These are phyloP conservation scores for Pyrenophora teres DNA, from an alignment of 2,329 filamentous ascomycete species.

Conservation along the genomic window DNA sequence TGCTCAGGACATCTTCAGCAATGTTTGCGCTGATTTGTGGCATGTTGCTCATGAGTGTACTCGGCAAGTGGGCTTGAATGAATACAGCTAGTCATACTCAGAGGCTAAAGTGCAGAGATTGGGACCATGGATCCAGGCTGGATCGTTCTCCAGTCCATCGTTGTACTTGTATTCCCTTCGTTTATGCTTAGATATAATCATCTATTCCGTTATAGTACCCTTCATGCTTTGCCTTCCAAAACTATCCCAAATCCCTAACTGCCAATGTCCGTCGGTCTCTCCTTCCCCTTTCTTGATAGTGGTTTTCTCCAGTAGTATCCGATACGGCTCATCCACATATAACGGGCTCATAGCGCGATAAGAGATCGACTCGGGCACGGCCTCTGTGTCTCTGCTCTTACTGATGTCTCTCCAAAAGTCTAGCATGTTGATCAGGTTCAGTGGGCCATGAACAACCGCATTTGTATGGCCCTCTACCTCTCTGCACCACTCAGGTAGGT, in stretches of 20 bases:
- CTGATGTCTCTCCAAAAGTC: slow-evolving; percentile 42
- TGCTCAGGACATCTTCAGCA: slow-evolving; percentile 56
- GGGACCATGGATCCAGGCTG: no score
- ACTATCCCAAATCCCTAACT: slow-evolving; percentile 23
- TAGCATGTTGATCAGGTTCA: slow-evolving; percentile 64
- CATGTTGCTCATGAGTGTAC: slow-evolving; percentile 70
- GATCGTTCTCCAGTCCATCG: no score
- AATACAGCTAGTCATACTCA: no score
- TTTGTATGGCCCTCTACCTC: slow-evolving; percentile 74
- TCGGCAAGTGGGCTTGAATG: slow-evolving; percentile 73
- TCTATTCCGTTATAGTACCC: no score
- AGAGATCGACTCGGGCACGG: slow-evolving; percentile 31
- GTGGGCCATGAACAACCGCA: slow-evolving; percentile 83
- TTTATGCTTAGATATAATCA: no score
- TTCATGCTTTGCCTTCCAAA: no score
- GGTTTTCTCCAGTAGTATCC: slow-evolving; percentile 27
- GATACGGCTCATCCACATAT: slow-evolving; percentile 40
- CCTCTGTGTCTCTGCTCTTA: slow-evolving; percentile 16
- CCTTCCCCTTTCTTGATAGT: no score
- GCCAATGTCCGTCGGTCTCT: slow-evolving; percentile 16
- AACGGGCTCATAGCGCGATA: slow-evolving; percentile 43
- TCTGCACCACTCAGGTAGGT: slow-evolving; percentile 73
- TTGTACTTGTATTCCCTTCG: no score
- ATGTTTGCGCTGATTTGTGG: slow-evolving; percentile 63
- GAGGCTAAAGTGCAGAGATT: no score